Evolutionary conservation across 768 basidiomycete genomes (phyloP).

Genomic region (Postia placenta): DNA sequence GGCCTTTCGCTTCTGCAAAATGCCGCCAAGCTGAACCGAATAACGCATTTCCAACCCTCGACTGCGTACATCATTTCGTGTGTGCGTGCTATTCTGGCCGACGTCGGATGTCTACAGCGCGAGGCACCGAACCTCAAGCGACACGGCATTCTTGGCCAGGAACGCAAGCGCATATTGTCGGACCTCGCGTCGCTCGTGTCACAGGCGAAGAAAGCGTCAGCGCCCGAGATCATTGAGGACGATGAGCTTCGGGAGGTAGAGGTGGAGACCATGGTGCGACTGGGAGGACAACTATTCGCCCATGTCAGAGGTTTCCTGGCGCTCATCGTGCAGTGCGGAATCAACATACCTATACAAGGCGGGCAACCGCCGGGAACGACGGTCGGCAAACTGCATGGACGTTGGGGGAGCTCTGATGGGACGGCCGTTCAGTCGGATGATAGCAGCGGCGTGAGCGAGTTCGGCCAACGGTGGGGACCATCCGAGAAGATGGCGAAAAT

Average conservation of each 20-base stretch:
- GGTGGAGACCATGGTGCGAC: constrained; percentile 71
- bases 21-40: constrained; percentile 72
- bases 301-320: constrained; percentile 77
- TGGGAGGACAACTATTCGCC: constrained; percentile 76
- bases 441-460: constrained; percentile 3
- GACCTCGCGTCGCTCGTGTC: constrained; percentile 78
- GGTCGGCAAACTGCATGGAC: constrained; percentile 24
- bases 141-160: constrained; percentile 61
- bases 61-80: constrained; percentile 94
- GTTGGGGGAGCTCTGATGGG: constrained; percentile 25
- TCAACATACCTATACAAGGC: constrained; percentile 44
- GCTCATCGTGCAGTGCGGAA: constrained; percentile 67
- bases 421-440: constrained; percentile 22
- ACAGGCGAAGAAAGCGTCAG: constrained; percentile 64
- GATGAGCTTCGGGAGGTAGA: constrained; percentile 49
- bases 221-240: constrained; percentile 42
- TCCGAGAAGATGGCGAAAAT: constrained; percentile 9
- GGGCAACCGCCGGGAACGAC: constrained; percentile 17
- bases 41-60: constrained; percentile 86
- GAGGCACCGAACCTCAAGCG: constrained; percentile 69
- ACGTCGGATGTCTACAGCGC: constrained; percentile 78
- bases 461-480: constrained; percentile 8
- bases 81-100: constrained; percentile 79
- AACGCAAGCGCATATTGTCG: constrained; percentile 77
- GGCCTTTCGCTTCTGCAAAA: constrained; percentile 81